Percentiles rank a stretch among this genome's conserved stretches.
These are phyloP conservation scores for Wolfiporia cocos DNA, from an alignment of 1,284 basidiomycete genomes.

Conservation along the genomic window DNA sequence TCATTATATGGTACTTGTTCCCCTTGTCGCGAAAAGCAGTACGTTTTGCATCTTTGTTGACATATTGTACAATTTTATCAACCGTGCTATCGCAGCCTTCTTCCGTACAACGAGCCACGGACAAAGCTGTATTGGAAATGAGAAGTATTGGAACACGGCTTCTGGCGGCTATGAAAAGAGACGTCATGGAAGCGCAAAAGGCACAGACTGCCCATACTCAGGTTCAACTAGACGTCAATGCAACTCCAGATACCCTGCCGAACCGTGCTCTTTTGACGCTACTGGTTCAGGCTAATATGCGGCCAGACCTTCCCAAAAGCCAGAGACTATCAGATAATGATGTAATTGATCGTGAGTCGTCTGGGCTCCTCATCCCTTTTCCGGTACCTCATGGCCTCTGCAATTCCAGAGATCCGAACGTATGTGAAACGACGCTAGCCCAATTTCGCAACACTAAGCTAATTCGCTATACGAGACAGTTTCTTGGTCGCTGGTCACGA, in stretches of 20 bases:
- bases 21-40: too few species aligned
- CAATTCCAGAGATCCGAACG: background rate
- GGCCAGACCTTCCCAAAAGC: conserved; percentile 17
- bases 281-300: conserved; percentile 43
- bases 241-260: conserved; percentile 3
- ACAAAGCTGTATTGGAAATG: conserved; percentile 23
- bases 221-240: background rate
- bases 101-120: conserved; percentile 24
- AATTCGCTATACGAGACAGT: background rate
- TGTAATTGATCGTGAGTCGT: conserved; percentile 9
- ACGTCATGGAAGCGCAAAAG: background rate
- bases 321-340: background rate
- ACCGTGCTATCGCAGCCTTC: conserved; percentile 7
- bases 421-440: background rate
- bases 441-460: background rate
- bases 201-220: conserved; percentile 3
- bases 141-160: conserved; percentile 30
- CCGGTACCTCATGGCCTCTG: background rate
- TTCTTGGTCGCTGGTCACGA: background rate
- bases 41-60: background rate
- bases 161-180: conserved; percentile 35
- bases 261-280: conserved; percentile 27
- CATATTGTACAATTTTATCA: background rate
- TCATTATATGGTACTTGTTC: conserved; percentile 1
- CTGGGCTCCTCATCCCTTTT: conserved; percentile 14